Percentiles rank a stretch among this genome's conserved stretches.
phyloP scores from a whole-genome alignment of 352 stramenopile species.

The Phytophthora melonis region DNA sequence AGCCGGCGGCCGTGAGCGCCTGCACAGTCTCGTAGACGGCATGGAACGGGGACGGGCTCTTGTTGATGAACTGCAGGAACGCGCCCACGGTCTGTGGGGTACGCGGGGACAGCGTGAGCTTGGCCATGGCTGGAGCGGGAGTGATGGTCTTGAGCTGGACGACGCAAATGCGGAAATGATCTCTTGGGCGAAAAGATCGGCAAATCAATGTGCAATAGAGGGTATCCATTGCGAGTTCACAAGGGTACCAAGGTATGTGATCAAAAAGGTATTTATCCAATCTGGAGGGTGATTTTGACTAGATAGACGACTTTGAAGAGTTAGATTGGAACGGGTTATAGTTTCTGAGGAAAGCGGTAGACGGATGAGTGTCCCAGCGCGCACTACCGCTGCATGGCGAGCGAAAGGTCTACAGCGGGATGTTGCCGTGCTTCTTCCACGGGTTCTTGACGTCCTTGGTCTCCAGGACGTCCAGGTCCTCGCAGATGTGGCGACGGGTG shows the following conservation, averaged over 20 bases:
- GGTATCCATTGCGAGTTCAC: neutral
- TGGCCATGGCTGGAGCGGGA: conserved; percentile 39
- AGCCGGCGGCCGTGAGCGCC: conserved; percentile 89
- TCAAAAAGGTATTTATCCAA: conserved; percentile 5
- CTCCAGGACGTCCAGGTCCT: conserved; percentile 95
- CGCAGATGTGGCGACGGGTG: conserved; percentile 95
- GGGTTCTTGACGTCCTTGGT: conserved; percentile 95
- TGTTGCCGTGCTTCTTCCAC: conserved; percentile 98
- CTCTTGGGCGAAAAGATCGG: conserved; percentile 24
- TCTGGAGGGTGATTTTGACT: neutral
- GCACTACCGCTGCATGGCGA: neutral
- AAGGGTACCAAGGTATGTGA: conserved; percentile 9
- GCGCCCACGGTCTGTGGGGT: conserved; percentile 72
- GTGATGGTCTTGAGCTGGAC: conserved; percentile 39
- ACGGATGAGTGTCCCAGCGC: conserved; percentile 19
- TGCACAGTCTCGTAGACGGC: conserved; percentile 90
- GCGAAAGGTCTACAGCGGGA: conserved; percentile 90
- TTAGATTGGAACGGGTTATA: conserved; percentile 33
- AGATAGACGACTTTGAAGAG: neutral
- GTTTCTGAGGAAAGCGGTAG: conserved; percentile 8
- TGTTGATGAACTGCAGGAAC: conserved; percentile 95
- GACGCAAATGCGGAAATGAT: conserved; percentile 33
- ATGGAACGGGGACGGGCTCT: conserved; percentile 95
- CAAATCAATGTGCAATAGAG: neutral
- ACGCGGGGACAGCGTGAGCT: conserved; percentile 60